Conservation (phyloP, 805 yeast genomes). For the Metschnikowia kunwiensis region DNA sequence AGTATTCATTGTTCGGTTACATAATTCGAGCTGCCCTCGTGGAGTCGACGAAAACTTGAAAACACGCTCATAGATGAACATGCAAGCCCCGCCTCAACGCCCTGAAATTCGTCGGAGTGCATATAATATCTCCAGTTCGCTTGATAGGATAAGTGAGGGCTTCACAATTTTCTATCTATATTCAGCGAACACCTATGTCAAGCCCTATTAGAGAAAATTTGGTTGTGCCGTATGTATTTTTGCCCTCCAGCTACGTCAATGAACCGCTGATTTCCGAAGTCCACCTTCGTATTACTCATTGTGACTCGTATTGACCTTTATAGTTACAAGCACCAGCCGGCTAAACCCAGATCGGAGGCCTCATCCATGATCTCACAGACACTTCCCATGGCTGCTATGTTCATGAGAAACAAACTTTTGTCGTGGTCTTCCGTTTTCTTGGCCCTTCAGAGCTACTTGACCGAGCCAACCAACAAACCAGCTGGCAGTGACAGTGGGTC, state of each 20-base stretch:
- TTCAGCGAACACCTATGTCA: constrained; percentile 8
- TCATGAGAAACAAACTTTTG: constrained; percentile 53
- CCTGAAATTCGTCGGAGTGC: no score
- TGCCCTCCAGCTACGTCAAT: background rate
- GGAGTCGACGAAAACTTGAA: no score
- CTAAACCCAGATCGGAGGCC: constrained; percentile 45
- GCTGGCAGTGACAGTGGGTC: constrained; percentile 20
- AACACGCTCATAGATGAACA: no score
- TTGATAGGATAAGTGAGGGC: no score
- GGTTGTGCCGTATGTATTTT: constrained; percentile 17
- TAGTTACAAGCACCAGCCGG: constrained; percentile 48
- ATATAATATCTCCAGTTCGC: no score
- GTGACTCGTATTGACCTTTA: constrained; percentile 9
- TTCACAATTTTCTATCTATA: no score
- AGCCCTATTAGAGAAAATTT: constrained; percentile 17
- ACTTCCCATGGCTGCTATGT: constrained; percentile 69
- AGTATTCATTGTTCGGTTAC: no score
- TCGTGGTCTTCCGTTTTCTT: constrained; percentile 56
- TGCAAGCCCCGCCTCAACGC: no score
- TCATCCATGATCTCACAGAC: constrained; percentile 50
- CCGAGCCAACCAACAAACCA: constrained; percentile 38
- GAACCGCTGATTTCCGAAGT: background rate
- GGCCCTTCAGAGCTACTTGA: constrained; percentile 47
- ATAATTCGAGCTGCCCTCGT: no score
- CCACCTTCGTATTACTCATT: background rate